phyloP scores from a whole-genome alignment of 2,329 filamentous ascomycete species.

The Hypoxylon sp. region DNA sequence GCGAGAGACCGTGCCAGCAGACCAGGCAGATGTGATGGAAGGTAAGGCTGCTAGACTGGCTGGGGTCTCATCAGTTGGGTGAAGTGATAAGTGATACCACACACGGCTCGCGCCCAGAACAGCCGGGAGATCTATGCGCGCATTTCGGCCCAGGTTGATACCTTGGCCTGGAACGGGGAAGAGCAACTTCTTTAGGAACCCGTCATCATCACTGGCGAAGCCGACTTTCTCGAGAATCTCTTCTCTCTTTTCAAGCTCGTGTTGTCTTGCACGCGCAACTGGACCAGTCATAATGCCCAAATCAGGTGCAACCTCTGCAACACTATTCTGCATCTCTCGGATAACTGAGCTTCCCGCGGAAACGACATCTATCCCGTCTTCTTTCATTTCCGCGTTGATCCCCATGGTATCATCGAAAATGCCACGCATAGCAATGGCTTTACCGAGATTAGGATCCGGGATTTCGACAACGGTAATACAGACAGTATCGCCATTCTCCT shows the following conservation, averaged over 20 bases:
- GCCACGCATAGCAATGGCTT: conserved; percentile 88
- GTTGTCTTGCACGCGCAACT: conserved; percentile 79
- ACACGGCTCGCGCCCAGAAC: conserved; percentile 87
- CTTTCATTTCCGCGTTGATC: conserved; percentile 97
- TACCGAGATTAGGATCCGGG: conserved; percentile 83
- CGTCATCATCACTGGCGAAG: conserved; percentile 83
- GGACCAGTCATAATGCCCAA: conserved; percentile 80
- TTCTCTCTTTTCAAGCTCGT: conserved; percentile 85
- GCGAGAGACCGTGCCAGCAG: conserved; percentile 90
- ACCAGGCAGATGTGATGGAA: conserved; percentile 87
- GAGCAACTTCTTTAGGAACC: conserved; percentile 85
- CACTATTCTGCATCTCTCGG: conserved; percentile 87
- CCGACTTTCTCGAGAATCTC: conserved; percentile 88
- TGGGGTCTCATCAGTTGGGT: conserved; percentile 90
- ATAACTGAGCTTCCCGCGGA: conserved; percentile 84
- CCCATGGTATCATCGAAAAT: conserved; percentile 94
- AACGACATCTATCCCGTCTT: conserved; percentile 87
- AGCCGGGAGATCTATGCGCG: conserved; percentile 82
- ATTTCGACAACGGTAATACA: conserved; percentile 91
- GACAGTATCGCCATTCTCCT: conserved; percentile 86
- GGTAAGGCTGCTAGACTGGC: conserved; percentile 79
- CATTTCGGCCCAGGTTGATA: conserved; percentile 83
- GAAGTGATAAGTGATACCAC: conserved; percentile 94
- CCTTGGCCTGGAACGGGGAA: conserved; percentile 84
- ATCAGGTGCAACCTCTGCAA: conserved; percentile 82